phyloP scores from a whole-genome alignment of 1,139 yeast genomes.

The Nakaseomyces kungkrabaensis region DNA sequence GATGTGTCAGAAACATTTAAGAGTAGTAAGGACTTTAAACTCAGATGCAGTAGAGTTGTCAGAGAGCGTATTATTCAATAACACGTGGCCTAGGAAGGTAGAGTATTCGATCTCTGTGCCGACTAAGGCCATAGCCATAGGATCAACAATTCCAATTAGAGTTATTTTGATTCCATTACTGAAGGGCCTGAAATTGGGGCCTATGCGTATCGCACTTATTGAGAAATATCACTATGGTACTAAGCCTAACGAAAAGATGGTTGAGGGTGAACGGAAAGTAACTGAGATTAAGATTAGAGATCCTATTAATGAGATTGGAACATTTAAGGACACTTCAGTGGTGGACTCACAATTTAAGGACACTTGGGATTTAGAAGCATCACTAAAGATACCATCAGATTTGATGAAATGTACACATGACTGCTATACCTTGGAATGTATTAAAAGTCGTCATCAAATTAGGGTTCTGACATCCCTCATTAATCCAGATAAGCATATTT shows the following conservation, averaged over 20 bases:
- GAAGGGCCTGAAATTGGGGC: constrained; percentile 73
- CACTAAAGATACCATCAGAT: constrained; percentile 57
- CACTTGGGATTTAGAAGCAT: constrained; percentile 63
- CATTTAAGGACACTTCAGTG: background rate
- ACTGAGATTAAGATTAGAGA: constrained; percentile 36
- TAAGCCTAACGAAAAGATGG: constrained; percentile 33
- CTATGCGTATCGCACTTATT: constrained; percentile 51
- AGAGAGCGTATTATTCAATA: constrained; percentile 89
- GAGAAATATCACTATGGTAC: constrained; percentile 63
- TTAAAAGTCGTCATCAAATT: constrained; percentile 51
- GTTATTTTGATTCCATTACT: constrained; percentile 67
- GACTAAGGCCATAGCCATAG: constrained; percentile 81
- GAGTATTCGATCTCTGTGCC: constrained; percentile 87
- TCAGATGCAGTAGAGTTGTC: constrained; percentile 80
- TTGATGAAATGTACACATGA: constrained; percentile 76
- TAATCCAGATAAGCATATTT: constrained; percentile 51
- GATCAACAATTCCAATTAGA: constrained; percentile 63
- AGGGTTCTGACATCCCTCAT: constrained; percentile 45
- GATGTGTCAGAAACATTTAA: constrained; percentile 55
- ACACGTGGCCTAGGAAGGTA: constrained; percentile 91
- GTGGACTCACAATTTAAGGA: constrained; percentile 34
- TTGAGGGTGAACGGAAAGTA: constrained; percentile 51
- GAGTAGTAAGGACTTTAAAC: constrained; percentile 78
- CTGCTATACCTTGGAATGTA: constrained; percentile 49
- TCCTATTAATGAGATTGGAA: constrained; percentile 19